These are phyloP conservation scores for Henckelia pumila DNA, from an alignment of 257 asterid genomes.

Conservation along the genomic window DNA sequence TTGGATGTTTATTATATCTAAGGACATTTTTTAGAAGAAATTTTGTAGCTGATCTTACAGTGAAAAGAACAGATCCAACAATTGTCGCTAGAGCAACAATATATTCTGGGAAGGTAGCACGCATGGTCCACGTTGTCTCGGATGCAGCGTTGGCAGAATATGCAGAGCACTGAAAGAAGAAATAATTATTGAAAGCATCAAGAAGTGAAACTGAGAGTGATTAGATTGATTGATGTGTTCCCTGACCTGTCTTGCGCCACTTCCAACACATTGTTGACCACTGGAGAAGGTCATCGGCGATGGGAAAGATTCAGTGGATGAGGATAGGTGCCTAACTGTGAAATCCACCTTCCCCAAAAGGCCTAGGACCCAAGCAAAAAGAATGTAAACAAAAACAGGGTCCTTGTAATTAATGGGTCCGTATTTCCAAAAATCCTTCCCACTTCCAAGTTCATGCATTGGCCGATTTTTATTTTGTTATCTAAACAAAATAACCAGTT, in stretches of 20 bases:
- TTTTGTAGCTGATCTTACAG: slow-evolving; percentile 44
- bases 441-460: neutral
- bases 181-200: slow-evolving; percentile 14
- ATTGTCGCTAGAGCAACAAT: slow-evolving; percentile 94
- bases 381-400: slow-evolving; percentile 8
- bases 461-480: too few species aligned
- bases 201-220: slow-evolving; percentile 25
- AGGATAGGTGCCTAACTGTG: slow-evolving; percentile 91
- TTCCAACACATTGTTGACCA: slow-evolving; percentile 72
- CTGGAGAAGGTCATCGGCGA: slow-evolving; percentile 50
- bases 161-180: slow-evolving; percentile 68
- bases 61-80: slow-evolving; percentile 93
- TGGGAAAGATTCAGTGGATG: slow-evolving; percentile 66
- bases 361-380: slow-evolving; percentile 43
- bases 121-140: slow-evolving; percentile 95
- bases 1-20: neutral
- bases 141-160: slow-evolving; percentile 75
- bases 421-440: slow-evolving; percentile 12
- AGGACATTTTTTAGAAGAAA: slow-evolving; percentile 11
- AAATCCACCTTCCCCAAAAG: slow-evolving; percentile 92
- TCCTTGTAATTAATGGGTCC: slow-evolving; percentile 11
- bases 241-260: slow-evolving; percentile 66
- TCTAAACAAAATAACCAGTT: neutral
- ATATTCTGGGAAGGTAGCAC: slow-evolving; percentile 92
- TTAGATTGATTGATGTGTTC: slow-evolving; percentile 1